phyloP scores from a whole-genome alignment of 139 green algal species.

The Tetradesmus obliquus region DNA sequence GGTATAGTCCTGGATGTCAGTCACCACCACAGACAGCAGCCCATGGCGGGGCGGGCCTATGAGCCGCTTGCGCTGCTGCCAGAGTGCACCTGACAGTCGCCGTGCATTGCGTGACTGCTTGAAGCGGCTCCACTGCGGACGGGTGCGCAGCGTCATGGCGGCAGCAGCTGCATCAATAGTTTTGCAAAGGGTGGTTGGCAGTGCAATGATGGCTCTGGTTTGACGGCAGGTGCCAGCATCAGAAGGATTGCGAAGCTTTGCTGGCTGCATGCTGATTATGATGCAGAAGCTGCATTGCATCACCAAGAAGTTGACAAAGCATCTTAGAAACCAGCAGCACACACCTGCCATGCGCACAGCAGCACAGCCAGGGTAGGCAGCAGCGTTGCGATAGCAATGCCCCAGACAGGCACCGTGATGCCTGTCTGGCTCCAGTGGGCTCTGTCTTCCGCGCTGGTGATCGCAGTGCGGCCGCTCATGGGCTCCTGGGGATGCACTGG shows the following conservation, averaged over 20 bases:
- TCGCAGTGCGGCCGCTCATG: background rate
- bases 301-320: no score
- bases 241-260: no score
- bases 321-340: no score
- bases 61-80: constrained; percentile 53
- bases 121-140: background rate
- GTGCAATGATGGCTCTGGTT: no score
- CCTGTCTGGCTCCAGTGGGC: background rate
- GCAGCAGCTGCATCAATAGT: background rate
- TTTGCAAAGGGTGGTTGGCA: no score
- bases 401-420: background rate
- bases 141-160: no score
- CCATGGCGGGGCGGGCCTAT: constrained; percentile 54
- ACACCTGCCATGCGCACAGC: constrained; percentile 7
- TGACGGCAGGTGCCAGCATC: no score
- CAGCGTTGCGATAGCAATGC: constrained; percentile 4
- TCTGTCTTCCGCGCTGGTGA: background rate
- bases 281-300: no score
- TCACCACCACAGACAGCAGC: constrained; percentile 59
- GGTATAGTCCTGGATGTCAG: constrained; percentile 70
- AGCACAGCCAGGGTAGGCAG: constrained; percentile 3
- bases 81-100: constrained; percentile 16
- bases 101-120: background rate
- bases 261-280: no score
- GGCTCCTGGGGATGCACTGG: background rate